These are phyloP conservation scores for Neolentinus lepideus DNA, from an alignment of 1,284 basidiomycete species.

Conservation along the genomic window DNA sequence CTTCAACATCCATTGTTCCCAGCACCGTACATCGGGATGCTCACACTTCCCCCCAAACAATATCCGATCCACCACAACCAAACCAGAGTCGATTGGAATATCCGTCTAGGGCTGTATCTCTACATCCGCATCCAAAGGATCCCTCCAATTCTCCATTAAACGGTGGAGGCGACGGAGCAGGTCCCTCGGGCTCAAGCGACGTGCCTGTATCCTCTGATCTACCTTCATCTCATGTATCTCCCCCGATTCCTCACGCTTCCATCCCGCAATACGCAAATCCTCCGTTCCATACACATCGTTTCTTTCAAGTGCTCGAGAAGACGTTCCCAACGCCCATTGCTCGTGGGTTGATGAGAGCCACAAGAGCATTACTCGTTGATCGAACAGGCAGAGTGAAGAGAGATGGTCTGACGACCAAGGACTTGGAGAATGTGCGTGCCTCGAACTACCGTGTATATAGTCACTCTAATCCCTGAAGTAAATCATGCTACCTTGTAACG, in stretches of 20 bases:
- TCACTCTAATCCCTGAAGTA: not conserved
- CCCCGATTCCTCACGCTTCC: slow-evolving; percentile 1
- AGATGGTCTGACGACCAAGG: slow-evolving; percentile 76
- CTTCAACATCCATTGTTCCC: not conserved
- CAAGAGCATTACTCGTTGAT: slow-evolving; percentile 72
- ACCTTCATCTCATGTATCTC: not conserved
- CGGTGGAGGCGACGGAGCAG: not conserved
- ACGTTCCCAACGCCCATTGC: slow-evolving; percentile 68
- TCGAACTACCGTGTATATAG: not conserved
- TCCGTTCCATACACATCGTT: slow-evolving; percentile 35
- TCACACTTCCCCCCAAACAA: not conserved
- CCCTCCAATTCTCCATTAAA: not conserved
- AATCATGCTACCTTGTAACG: not conserved
- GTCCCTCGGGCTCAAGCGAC: not conserved
- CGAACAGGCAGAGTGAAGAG: slow-evolving; percentile 69
- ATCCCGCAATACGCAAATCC: slow-evolving; percentile 22
- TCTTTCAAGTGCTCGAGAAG: slow-evolving; percentile 60
- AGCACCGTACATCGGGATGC: not conserved
- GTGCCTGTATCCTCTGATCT: not conserved
- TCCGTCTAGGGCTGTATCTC: not conserved
- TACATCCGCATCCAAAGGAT: not conserved
- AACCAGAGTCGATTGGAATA: not conserved
- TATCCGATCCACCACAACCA: not conserved
- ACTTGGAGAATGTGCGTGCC: slow-evolving; percentile 81
- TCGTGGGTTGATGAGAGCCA: slow-evolving; percentile 81